phyloP scores from a whole-genome alignment of 73 alveolate species.

The Tetrahymena malaccensis region DNA sequence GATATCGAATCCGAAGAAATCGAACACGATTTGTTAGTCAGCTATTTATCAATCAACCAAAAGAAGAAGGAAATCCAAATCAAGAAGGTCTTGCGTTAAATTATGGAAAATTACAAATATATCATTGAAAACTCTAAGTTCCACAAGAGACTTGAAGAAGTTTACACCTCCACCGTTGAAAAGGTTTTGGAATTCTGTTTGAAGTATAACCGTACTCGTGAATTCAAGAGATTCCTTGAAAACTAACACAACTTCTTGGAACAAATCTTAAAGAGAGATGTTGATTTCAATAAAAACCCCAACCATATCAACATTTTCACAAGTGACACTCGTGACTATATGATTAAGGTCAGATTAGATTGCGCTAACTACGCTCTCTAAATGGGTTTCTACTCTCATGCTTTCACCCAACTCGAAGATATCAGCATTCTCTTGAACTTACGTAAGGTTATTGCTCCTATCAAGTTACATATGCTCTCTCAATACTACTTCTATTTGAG shows the following conservation, averaged over 20 bases:
- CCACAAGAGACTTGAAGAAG: background rate
- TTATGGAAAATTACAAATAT: background rate
- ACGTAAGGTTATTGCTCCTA: background rate
- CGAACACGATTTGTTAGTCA: background rate
- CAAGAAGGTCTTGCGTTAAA: background rate
- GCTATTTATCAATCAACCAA: background rate
- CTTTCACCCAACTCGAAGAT: background rate
- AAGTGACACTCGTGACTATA: background rate
- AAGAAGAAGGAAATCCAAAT: background rate
- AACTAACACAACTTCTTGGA: background rate
- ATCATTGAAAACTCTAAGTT: background rate
- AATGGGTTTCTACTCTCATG: background rate
- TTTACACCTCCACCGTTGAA: background rate
- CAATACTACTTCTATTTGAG: background rate
- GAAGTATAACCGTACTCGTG: background rate
- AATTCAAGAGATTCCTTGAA: background rate
- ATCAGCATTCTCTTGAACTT: background rate
- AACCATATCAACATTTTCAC: background rate
- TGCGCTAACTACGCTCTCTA: background rate
- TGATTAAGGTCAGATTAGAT: background rate
- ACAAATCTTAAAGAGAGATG: background rate
- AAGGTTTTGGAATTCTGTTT: background rate
- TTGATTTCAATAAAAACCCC: background rate
- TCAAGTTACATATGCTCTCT: background rate
- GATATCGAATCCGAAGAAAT: background rate